phyloP scores from a whole-genome alignment of 805 yeast species.

The Crinitomyces ghanaensis region DNA sequence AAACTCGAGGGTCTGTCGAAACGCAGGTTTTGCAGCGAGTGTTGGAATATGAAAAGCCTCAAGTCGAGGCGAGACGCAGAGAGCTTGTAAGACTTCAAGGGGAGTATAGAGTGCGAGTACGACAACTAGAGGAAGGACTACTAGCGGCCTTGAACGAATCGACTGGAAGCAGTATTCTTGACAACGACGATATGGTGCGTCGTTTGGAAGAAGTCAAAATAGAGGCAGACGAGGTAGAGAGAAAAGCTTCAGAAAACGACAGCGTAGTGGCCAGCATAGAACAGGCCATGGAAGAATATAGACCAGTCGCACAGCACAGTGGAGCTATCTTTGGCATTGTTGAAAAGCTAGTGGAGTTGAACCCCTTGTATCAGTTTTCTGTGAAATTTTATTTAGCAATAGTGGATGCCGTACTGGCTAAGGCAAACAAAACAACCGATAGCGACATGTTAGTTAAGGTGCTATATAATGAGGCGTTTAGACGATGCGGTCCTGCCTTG shows the following conservation, averaged over 20 bases:
- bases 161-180: slow-evolving; percentile 53
- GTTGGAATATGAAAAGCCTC: slow-evolving; percentile 49
- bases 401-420: slow-evolving; percentile 25
- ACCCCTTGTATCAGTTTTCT: slow-evolving; percentile 49
- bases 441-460: slow-evolving; percentile 26
- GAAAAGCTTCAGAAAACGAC: slow-evolving; percentile 43
- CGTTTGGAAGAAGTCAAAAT: slow-evolving; percentile 55
- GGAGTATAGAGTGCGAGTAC: slow-evolving; percentile 45
- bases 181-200: slow-evolving; percentile 46
- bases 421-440: slow-evolving; percentile 1
- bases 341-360: slow-evolving; percentile 31
- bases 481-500: slow-evolving; percentile 37
- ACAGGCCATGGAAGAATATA: slow-evolving; percentile 34
- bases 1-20: slow-evolving; percentile 58
- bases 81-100: slow-evolving; percentile 46
- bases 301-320: slow-evolving; percentile 44
- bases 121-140: slow-evolving; percentile 46
- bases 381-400: slow-evolving; percentile 33
- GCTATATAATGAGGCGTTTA: slow-evolving; percentile 39
- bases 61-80: slow-evolving; percentile 44
- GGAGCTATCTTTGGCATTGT: slow-evolving; percentile 40
- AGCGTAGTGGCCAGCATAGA: slow-evolving; percentile 46
- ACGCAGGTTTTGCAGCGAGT: slow-evolving; percentile 49
- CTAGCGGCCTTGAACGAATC: slow-evolving; percentile 46
- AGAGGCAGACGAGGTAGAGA: slow-evolving; percentile 45